Percentiles rank a stretch among this genome's conserved stretches.
Evolutionary conservation across 495 filamentous ascomycete genomes (phyloP).

Genomic region (Daldinia decipiens): DNA sequence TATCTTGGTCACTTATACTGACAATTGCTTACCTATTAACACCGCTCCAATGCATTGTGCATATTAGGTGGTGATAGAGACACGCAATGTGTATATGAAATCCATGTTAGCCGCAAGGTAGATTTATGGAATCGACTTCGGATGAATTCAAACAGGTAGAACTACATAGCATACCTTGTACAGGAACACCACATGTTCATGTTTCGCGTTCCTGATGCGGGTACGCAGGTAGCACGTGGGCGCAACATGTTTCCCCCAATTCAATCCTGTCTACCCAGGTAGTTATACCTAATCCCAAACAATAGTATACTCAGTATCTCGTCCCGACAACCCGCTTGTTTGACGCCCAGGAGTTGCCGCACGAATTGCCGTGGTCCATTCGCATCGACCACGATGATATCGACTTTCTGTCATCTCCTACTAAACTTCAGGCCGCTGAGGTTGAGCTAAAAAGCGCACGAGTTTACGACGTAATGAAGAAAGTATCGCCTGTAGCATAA

Average conservation of each 20-base stretch:
- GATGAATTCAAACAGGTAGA: slow-evolving; percentile 19
- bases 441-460: background rate
- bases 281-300: background rate
- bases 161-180: slow-evolving; percentile 13
- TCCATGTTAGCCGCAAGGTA: background rate
- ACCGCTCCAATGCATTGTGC: background rate
- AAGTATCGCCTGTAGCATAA: background rate
- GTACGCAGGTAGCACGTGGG: slow-evolving; percentile 21
- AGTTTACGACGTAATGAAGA: background rate
- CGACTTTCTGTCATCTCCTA: no score
- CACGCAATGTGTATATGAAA: background rate
- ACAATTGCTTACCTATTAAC: background rate
- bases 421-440: background rate
- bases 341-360: background rate
- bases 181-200: slow-evolving; percentile 4
- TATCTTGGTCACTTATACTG: background rate
- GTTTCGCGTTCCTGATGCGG: slow-evolving; percentile 16
- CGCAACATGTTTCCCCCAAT: slow-evolving; percentile 5
- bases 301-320: background rate
- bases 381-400: background rate
- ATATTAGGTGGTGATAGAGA: background rate
- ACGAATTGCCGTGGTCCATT: slow-evolving; percentile 7
- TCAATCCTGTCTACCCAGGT: background rate
- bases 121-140: background rate
- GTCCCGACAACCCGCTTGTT: background rate